Percentiles rank a stretch among this genome's conserved stretches.
Conservation (phyloP, 164 flowering plant species). For the Echeveria elegans region DNA sequence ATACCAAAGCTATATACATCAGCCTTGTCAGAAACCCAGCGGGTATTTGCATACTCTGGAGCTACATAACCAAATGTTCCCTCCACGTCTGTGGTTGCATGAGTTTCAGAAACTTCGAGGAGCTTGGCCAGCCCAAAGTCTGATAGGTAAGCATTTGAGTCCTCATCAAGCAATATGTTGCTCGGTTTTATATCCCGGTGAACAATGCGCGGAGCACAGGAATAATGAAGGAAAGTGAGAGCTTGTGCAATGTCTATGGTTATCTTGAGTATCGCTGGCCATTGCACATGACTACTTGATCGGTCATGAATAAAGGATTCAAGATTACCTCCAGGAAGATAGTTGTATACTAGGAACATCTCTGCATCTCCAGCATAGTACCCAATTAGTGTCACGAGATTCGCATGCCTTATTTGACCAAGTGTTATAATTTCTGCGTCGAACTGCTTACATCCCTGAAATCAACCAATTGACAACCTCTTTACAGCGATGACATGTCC, state of each 20-base stretch:
- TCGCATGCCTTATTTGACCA: conserved; percentile 59
- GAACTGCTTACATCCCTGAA: conserved; percentile 68
- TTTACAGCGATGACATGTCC: conserved; percentile 66
- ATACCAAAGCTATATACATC: conserved; percentile 79
- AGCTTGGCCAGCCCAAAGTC: conserved; percentile 78
- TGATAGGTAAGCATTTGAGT: conserved; percentile 61
- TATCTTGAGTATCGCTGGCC: conserved; percentile 55
- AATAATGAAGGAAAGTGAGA: conserved; percentile 57
- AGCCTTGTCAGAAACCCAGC: conserved; percentile 71
- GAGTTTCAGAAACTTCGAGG: conserved; percentile 65
- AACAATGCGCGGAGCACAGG: conserved; percentile 58
- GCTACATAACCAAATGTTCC: conserved; percentile 86
- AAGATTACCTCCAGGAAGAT: conserved; percentile 72
- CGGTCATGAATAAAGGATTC: conserved; percentile 59
- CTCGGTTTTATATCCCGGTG: conserved; percentile 81
- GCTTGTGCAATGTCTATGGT: conserved; percentile 61
- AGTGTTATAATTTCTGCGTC: conserved; percentile 71
- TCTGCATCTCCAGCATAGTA: conserved; percentile 53
- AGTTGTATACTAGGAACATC: conserved; percentile 65
- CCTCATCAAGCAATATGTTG: conserved; percentile 64
- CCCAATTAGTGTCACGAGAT: conserved; percentile 72
- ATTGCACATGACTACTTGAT: conserved; percentile 27
- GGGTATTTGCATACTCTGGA: conserved; percentile 75
- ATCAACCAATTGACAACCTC: conserved; percentile 60
- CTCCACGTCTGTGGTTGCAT: conserved; percentile 80